These are phyloP conservation scores for Trichoderma hamatum DNA, from an alignment of 2,329 filamentous ascomycete species.

Conservation along the genomic window DNA sequence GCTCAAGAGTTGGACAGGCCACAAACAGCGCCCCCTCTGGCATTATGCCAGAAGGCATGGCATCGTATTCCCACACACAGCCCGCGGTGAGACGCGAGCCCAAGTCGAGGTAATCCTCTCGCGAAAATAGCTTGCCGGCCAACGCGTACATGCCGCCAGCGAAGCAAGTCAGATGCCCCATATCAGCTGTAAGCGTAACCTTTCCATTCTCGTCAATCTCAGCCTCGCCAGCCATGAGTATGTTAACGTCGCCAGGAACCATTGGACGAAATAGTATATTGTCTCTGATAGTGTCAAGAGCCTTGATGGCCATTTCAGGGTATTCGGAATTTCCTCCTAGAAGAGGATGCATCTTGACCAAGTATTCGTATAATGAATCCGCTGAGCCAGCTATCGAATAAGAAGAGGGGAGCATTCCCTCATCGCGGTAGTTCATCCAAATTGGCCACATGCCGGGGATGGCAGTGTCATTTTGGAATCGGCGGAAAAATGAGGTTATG, in stretches of 20 bases:
- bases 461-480: constrained; percentile 65
- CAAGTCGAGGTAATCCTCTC: constrained; percentile 50
- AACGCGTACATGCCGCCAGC: constrained; percentile 71
- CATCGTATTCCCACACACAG: constrained; percentile 58
- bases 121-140: constrained; percentile 62
- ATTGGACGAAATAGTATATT: constrained; percentile 71
- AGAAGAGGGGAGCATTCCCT: constrained; percentile 46
- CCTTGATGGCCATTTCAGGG: constrained; percentile 63
- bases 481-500: constrained; percentile 69
- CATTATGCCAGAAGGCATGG: constrained; percentile 56
- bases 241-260: constrained; percentile 59
- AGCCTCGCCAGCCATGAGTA: constrained; percentile 59
- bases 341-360: constrained; percentile 62
- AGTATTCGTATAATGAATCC: constrained; percentile 61
- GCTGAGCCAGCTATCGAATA: constrained; percentile 52
- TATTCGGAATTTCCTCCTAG: constrained; percentile 70
- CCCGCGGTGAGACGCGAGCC: constrained; percentile 55
- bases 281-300: constrained; percentile 63
- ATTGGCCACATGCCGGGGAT: constrained; percentile 76
- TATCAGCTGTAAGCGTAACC: constrained; percentile 40
- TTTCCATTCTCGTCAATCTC: constrained; percentile 36
- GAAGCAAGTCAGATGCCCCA: constrained; percentile 70
- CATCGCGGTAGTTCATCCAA: constrained; percentile 62
- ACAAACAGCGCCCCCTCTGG: constrained; percentile 54
- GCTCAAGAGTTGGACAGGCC: too few species aligned